Base-by-base conservation (phyloP, 495 filamentous ascomycete genomes). In the Beverwykella pulmonaria region DNA sequence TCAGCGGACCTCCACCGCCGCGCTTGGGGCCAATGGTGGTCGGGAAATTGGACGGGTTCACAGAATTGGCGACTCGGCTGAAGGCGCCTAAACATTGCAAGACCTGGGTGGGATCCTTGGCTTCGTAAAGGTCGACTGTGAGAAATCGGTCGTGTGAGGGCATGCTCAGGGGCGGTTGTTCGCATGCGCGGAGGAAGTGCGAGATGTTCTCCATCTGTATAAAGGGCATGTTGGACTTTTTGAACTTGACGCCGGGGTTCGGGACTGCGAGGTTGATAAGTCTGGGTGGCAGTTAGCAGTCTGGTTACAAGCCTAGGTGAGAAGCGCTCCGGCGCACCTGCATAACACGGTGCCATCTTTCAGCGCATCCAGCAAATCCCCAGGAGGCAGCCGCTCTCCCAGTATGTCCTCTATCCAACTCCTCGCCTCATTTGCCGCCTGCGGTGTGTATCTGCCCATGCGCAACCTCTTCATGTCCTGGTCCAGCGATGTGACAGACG, bases 191-290 rank as follows among this genome's bases (percentile, higher is more conserved):
- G 52, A 99, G 87, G 79, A 97, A 99, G 74, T 94, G 90, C 9
- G 93, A 95, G 73, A 99, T 97, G 71, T 99, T 98, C 75, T 99
- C 94, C 94, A 97, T 98, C 77, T 98, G 95, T 32, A 98, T 93
- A 77, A 98, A 98, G 2, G 94, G 94, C 92, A 97, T 98, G 26
- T 86, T 73, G 0, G 91, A 95, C 63, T 86, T 82, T 78, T 97
- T 96, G 77, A 82, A 90, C 74, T 84, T 87, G 75, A 96, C 86
- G 44, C 90, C 90, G 10, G 92, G 89, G 9, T 86, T 82, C 9
- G 88, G 88, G 56, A 93, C 80, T 50, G 85, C 91, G 58, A 92
- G 82, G 72, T 97, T 98, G 63, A 90, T 83, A 44, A 98, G 86
- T 71, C 93, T 96, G 63, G 22, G 47, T 4, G 47, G 7, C 8